Evolutionary conservation across 306 rosid genomes (phyloP).

Genomic region (Vigna trinervia): DNA sequence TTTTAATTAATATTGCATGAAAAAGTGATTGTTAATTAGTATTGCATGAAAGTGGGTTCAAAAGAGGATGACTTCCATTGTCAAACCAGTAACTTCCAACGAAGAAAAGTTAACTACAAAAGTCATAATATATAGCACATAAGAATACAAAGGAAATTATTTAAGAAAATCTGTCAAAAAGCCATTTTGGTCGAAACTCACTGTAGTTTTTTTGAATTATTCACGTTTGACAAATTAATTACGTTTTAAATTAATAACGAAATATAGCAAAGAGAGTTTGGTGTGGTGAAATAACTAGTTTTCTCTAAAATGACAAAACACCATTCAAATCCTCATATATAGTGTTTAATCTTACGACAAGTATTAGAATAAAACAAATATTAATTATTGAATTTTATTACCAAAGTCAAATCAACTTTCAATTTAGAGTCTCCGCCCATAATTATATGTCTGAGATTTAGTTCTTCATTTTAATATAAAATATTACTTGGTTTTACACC

Average conservation of each 20-base stretch:
- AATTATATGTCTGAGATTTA: background rate
- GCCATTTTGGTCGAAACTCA: background rate
- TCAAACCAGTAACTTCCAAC: background rate
- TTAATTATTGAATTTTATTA: background rate
- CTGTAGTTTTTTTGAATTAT: background rate
- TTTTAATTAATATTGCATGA: background rate
- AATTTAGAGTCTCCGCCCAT: background rate
- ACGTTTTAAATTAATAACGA: background rate
- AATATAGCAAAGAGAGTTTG: background rate
- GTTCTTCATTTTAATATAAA: background rate
- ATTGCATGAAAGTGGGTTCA: background rate
- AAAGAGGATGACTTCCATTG: background rate
- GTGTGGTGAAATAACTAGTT: background rate
- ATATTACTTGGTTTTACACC: background rate
- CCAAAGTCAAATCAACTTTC: background rate
- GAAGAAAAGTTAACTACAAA: background rate
- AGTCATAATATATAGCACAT: background rate
- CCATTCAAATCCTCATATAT: background rate
- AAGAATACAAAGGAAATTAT: too few species aligned
- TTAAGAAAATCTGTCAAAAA: background rate
- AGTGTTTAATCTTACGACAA: background rate
- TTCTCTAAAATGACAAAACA: background rate
- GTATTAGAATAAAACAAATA: background rate
- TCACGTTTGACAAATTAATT: background rate
- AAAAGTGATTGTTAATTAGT: background rate